Conservation (phyloP, 2,329 filamentous ascomycete species). For the Alternaria hordeiaustralica region DNA sequence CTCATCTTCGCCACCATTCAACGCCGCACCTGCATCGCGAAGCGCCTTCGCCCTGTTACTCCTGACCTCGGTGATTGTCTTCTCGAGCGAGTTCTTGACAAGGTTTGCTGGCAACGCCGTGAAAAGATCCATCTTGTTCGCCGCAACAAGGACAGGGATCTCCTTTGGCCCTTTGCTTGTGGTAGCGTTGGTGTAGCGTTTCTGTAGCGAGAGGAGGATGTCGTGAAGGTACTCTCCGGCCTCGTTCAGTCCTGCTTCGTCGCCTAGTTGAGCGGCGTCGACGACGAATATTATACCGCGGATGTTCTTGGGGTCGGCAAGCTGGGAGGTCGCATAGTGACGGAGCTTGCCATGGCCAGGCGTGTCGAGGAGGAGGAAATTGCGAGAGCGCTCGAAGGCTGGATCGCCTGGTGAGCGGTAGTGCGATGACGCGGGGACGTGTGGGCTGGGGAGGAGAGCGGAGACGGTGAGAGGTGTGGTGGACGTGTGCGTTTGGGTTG, state of each 20-base stretch:
- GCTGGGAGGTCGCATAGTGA: constrained; percentile 65
- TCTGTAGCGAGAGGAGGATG: constrained; percentile 81
- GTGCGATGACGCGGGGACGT: constrained; percentile 64
- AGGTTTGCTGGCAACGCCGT: constrained; percentile 82
- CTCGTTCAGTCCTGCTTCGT: constrained; percentile 64
- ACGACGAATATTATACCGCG: constrained; percentile 84
- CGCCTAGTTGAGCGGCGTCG: constrained; percentile 70
- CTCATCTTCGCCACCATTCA: constrained; percentile 59
- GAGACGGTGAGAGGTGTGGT: constrained; percentile 61
- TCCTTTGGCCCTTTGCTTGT: constrained; percentile 64
- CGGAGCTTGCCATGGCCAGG: constrained; percentile 96
- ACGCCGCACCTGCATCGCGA: constrained; percentile 78
- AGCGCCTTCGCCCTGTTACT: constrained; percentile 77
- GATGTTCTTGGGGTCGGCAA: constrained; percentile 58
- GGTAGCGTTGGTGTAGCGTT: constrained; percentile 65
- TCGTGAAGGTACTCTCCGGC: constrained; percentile 89
- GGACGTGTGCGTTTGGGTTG: constrained; percentile 59
- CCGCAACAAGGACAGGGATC: constrained; percentile 81
- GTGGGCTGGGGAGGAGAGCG: constrained; percentile 62
- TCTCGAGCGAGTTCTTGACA: constrained; percentile 77
- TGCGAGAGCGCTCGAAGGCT: constrained; percentile 61
- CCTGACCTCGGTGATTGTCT: constrained; percentile 80
- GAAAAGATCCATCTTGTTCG: constrained; percentile 96
- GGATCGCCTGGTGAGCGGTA: constrained; percentile 72
- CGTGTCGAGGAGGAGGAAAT: constrained; percentile 83